Conservation (phyloP, 805 yeast species). For the Candida ulmi region DNA sequence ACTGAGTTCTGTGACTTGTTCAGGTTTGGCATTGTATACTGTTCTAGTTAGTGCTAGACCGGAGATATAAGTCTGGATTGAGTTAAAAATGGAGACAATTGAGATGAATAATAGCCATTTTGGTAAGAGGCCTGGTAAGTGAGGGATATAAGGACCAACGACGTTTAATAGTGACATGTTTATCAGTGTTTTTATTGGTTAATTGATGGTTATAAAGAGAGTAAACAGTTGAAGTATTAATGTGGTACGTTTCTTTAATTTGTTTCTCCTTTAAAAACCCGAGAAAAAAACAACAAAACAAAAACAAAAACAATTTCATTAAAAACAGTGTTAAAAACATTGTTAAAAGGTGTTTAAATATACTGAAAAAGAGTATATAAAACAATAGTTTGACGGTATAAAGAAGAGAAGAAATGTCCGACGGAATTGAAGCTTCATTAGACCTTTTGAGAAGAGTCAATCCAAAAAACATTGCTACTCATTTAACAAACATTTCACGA, state of each 20-base stretch:
- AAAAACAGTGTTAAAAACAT: no score
- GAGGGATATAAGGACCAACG: conserved; percentile 32
- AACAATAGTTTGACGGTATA: no score
- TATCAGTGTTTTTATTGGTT: no score
- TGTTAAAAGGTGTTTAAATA: no score
- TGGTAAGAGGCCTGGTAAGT: conserved; percentile 55
- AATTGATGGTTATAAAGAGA: no score
- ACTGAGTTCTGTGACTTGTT: conserved; percentile 58
- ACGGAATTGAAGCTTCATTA: conserved; percentile 68
- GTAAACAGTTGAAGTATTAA: no score
- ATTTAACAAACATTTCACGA: conserved; percentile 38
- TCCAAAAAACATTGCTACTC: conserved; percentile 50
- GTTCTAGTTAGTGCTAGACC: conserved; percentile 70
- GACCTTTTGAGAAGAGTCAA: conserved; percentile 72
- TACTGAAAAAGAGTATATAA: neutral
- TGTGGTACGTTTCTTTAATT: neutral
- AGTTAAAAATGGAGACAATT: conserved; percentile 87
- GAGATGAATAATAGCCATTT: conserved; percentile 80
- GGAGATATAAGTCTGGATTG: conserved; percentile 76
- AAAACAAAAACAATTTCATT: no score
- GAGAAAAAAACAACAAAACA: no score
- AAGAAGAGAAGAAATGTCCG: conserved; percentile 5
- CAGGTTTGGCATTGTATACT: conserved; percentile 67
- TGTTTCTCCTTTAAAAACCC: neutral
- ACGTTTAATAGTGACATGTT: conserved; percentile 29